Base-by-base conservation (phyloP, 345 rosid species). In the Populus ilicifolia region DNA sequence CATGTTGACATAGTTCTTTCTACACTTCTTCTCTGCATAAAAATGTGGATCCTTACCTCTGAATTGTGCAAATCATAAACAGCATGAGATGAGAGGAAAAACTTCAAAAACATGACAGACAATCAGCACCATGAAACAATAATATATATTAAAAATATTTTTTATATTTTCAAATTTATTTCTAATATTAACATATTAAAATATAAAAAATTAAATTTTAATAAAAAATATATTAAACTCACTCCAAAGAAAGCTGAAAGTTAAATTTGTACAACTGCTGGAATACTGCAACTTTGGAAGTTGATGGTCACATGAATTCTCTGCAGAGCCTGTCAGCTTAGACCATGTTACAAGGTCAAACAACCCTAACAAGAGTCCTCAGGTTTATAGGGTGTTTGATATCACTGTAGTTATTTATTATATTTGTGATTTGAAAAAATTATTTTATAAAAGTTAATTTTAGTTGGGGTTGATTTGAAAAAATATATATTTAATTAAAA, bases 301-400 rank as follows among this genome's bases (percentile, higher is more conserved):
- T 27, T 66, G 84, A 80, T 25, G 78, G 73, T 79, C 84, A 82
- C 84, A 79, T 85, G 86, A 80, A 82, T 68, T 70, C 48, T 30
- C 74, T 80, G 83, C 79, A 79, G 25, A 17, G 9, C 75, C 85
- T 72, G 85, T 72, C 86, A 81, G 39, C 23, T 66, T 77, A 82
- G 80, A 79, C 82, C 81, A 61, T 63, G 77, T 72, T 74, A 82
- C 81, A 74, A 62, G 65, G 61, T 73, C 77, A 56, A 67, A 70
- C 65, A 36, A 50, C 9, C 76, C 73, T 23, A 27, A 70, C 71
- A 41, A 48, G 35, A 41, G 39, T 75, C 73, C 27, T 33, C 29
- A 1, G 29, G 29, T 27, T 1, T 27, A 27, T 27, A 27, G 29
- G 29, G 29, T 27, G 29, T 27, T 27, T 27, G 29, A 27, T 27